Conservation (phyloP, 176 grass and related monocot species). For the Calamus simplicifolius region DNA sequence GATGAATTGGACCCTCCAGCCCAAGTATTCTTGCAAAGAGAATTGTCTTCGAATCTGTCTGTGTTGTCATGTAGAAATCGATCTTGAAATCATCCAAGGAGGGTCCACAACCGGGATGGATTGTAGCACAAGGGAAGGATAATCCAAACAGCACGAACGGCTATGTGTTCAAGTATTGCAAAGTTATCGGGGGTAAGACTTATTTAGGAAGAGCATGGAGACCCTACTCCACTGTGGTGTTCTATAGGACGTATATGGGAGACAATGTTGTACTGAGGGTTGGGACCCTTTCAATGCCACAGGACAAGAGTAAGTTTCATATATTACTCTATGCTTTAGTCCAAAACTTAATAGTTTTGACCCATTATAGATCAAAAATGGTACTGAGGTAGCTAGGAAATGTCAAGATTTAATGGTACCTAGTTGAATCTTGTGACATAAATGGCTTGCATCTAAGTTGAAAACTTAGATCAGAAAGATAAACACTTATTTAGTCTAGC, state of each 20-base stretch:
- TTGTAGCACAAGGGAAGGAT: constrained; percentile 36
- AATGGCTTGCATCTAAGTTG: too few relatives aligned
- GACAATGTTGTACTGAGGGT: constrained; percentile 27
- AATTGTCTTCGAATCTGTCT: background rate
- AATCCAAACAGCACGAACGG: background rate
- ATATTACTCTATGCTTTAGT: background rate
- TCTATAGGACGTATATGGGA: constrained; percentile 32
- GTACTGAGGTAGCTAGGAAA: background rate
- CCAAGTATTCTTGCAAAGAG: too few relatives aligned
- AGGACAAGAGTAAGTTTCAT: constrained; percentile 19
- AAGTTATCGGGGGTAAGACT: background rate
- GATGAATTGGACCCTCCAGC: too few relatives aligned
- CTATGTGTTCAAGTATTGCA: constrained; percentile 46
- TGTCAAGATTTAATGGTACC: background rate
- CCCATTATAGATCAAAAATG: background rate
- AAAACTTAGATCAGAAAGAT: too few relatives aligned
- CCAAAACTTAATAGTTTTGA: background rate
- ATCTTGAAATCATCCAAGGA: constrained; percentile 6
- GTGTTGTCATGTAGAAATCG: constrained; percentile 5
- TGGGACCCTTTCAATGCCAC: constrained; percentile 36
- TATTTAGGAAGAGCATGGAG: constrained; percentile 71
- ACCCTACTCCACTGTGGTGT: constrained; percentile 39
- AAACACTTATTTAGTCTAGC: too few relatives aligned
- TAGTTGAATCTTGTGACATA: too few relatives aligned
- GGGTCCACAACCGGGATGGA: constrained; percentile 15